Conservation (phyloP, 805 yeast species). For the Wickerhamomyces ciferrii region DNA sequence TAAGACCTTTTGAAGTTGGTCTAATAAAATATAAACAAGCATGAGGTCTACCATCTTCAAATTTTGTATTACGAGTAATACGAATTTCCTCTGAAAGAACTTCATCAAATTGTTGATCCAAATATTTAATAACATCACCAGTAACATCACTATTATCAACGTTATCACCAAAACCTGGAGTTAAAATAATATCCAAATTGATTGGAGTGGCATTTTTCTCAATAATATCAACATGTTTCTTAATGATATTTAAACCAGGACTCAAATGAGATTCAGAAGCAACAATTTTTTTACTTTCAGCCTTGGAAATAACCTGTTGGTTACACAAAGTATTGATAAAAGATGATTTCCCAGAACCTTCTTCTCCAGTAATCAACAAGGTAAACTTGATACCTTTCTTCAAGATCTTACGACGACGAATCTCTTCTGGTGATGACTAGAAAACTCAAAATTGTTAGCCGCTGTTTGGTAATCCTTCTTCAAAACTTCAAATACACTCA, state of each 20-base stretch:
- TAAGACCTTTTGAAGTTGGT: slow-evolving; percentile 58
- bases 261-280: slow-evolving; percentile 29
- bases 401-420: slow-evolving; percentile 56
- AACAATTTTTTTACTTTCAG: slow-evolving; percentile 14
- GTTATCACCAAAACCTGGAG: slow-evolving; percentile 78
- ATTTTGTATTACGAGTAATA: slow-evolving; percentile 66
- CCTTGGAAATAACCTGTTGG: slow-evolving; percentile 32
- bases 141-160: slow-evolving; percentile 55
- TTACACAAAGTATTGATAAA: slow-evolving; percentile 67
- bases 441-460: neutral
- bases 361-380: slow-evolving; percentile 65
- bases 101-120: slow-evolving; percentile 67
- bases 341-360: slow-evolving; percentile 71
- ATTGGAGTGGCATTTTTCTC: slow-evolving; percentile 52
- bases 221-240: slow-evolving; percentile 46
- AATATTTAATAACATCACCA: slow-evolving; percentile 46
- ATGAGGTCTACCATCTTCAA: slow-evolving; percentile 71
- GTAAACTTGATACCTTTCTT: slow-evolving; percentile 61
- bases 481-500: neutral
- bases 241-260: slow-evolving; percentile 36
- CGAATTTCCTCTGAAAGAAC: slow-evolving; percentile 72
- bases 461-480: too few relatives aligned
- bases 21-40: slow-evolving; percentile 74
- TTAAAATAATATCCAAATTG: slow-evolving; percentile 53
- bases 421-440: slow-evolving; percentile 27